These are phyloP conservation scores for Rhamnella rubrinervis DNA, from an alignment of 331 rosid genomes.

Conservation along the genomic window DNA sequence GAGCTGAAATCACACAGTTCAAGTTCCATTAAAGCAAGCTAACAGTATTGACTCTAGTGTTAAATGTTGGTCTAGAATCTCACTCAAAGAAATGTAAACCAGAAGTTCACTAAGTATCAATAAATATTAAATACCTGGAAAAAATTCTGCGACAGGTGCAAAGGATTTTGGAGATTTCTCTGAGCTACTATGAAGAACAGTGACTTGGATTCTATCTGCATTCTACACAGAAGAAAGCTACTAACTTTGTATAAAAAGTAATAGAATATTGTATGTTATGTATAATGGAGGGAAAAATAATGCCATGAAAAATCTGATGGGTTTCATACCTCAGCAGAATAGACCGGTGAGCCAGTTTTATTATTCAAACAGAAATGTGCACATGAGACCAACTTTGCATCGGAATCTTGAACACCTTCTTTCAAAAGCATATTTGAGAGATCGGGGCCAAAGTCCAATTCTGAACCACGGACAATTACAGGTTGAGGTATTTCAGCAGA, in stretches of 20 bases:
- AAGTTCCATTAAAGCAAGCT: constrained; percentile 13
- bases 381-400: constrained; percentile 45
- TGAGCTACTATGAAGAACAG: constrained; percentile 67
- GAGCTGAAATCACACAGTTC: constrained; percentile 49
- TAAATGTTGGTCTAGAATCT: background rate
- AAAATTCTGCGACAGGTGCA: constrained; percentile 67
- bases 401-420: constrained; percentile 35
- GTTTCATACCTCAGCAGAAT: constrained; percentile 60
- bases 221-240: constrained; percentile 54
- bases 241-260: constrained; percentile 12
- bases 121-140: constrained; percentile 57
- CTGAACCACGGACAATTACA: constrained; percentile 52
- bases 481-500: constrained; percentile 55
- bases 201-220: constrained; percentile 84
- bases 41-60: background rate
- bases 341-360: constrained; percentile 29
- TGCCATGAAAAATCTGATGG: constrained; percentile 8
- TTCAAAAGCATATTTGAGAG: constrained; percentile 40
- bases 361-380: constrained; percentile 49
- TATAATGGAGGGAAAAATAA: background rate
- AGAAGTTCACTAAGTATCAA: constrained; percentile 10
- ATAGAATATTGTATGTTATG: background rate
- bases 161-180: constrained; percentile 48
- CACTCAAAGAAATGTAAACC: constrained; percentile 6
- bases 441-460: constrained; percentile 55